phyloP scores from a whole-genome alignment of 352 stramenopile species.

The Pythium brachiatum region DNA sequence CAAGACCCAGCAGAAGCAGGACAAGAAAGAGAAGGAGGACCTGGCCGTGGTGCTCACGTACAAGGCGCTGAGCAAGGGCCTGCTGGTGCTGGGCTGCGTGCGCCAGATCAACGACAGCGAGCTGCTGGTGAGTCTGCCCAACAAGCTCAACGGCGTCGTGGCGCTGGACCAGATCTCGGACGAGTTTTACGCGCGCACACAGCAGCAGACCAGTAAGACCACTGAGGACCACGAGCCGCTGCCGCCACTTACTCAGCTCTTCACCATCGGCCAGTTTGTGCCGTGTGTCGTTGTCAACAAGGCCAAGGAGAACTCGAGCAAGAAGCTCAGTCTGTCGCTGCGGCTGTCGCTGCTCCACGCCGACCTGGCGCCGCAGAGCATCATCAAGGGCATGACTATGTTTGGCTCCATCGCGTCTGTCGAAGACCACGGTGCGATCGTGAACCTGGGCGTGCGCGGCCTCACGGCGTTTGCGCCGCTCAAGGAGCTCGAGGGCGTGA shows the following conservation, averaged over 20 bases:
- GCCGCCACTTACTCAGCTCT: constrained; percentile 52
- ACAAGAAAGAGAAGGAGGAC: constrained; percentile 30
- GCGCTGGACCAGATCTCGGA: constrained; percentile 71
- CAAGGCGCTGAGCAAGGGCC: constrained; percentile 63
- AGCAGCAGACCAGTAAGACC: constrained; percentile 29
- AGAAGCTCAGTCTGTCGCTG: constrained; percentile 91
- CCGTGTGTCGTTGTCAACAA: constrained; percentile 76
- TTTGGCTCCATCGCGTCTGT: constrained; percentile 87
- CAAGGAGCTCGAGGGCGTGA: constrained; percentile 61
- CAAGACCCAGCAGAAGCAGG: constrained; percentile 28
- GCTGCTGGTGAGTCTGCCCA: constrained; percentile 89
- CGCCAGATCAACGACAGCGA: constrained; percentile 85
- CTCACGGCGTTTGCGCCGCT: constrained; percentile 73
- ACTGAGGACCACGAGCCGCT: constrained; percentile 21
- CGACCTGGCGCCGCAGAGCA: constrained; percentile 53
- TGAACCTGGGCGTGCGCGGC: constrained; percentile 87
- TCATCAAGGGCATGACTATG: constrained; percentile 73
- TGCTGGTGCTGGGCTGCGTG: constrained; percentile 86
- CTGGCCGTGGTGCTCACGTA: constrained; percentile 54
- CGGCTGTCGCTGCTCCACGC: constrained; percentile 84
- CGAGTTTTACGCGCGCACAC: constrained; percentile 53
- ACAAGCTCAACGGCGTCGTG: constrained; percentile 93
- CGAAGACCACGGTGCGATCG: constrained; percentile 93
- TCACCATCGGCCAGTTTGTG: constrained; percentile 82
- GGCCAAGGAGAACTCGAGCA: constrained; percentile 68